phyloP scores from a whole-genome alignment of 805 yeast species.

The Suhomyces faveliae region DNA sequence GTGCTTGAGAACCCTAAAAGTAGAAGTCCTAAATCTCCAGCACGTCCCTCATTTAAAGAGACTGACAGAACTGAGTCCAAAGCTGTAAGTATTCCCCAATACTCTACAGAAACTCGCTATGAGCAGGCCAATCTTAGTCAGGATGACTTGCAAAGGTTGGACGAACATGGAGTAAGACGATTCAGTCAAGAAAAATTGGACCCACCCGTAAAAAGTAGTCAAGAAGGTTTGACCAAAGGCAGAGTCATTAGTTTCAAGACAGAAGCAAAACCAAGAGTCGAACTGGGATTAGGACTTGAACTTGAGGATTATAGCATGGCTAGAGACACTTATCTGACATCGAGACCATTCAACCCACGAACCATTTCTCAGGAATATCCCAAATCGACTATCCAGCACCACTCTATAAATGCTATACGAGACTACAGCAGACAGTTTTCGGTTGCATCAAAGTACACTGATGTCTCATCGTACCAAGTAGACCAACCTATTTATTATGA shows the following conservation, averaged over 20 bases:
- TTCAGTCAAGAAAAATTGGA: background rate
- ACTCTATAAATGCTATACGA: background rate
- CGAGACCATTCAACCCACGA: background rate
- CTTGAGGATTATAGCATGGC: background rate
- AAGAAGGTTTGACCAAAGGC: background rate
- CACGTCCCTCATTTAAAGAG: background rate
- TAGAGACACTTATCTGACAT: background rate
- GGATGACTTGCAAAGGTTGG: background rate
- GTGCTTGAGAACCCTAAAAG: background rate
- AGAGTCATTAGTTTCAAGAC: background rate
- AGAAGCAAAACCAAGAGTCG: background rate
- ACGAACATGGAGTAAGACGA: background rate
- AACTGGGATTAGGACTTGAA: background rate
- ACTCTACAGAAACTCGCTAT: constrained; percentile 1
- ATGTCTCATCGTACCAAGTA: background rate
- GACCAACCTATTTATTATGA: background rate
- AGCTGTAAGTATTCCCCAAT: constrained; percentile 5
- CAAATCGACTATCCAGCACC: background rate
- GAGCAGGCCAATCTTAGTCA: background rate
- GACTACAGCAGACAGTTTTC: background rate
- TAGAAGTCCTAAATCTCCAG: background rate
- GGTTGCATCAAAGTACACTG: background rate
- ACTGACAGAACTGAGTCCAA: background rate
- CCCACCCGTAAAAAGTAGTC: no score
- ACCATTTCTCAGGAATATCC: background rate